These are phyloP conservation scores for Saccharomyces jurei DNA, from an alignment of 805 yeast genomes.

Conservation along the genomic window DNA sequence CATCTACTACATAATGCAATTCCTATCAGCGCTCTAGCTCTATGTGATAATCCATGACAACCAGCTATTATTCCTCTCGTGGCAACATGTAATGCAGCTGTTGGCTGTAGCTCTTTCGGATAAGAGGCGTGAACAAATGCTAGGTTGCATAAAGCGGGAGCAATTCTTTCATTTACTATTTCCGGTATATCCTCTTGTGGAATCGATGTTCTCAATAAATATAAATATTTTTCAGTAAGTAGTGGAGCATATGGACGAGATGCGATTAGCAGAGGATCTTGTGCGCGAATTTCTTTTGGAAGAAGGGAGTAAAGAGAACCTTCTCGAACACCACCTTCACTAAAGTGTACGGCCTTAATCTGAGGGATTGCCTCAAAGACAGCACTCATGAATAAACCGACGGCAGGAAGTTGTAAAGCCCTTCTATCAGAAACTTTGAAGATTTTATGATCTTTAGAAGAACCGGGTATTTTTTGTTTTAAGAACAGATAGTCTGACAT, in stretches of 20 bases:
- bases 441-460: slow-evolving; percentile 32
- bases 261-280: slow-evolving; percentile 64
- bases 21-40: slow-evolving; percentile 62
- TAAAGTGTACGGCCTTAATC: slow-evolving; percentile 55
- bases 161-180: slow-evolving; percentile 50
- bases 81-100: slow-evolving; percentile 65
- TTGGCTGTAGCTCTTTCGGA: slow-evolving; percentile 68
- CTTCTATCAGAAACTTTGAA: slow-evolving; percentile 62
- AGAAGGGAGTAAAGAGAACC: slow-evolving; percentile 61
- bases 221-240: slow-evolving; percentile 48
- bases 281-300: slow-evolving; percentile 47
- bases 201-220: slow-evolving; percentile 46
- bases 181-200: slow-evolving; percentile 51
- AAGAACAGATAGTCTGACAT: slow-evolving; percentile 45
- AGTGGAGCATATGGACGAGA: slow-evolving; percentile 67
- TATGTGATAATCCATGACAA: slow-evolving; percentile 66
- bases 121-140: slow-evolving; percentile 73
- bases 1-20: slow-evolving; percentile 70
- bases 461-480: slow-evolving; percentile 40
- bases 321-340: slow-evolving; percentile 74
- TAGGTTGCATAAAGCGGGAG: slow-evolving; percentile 64
- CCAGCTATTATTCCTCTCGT: slow-evolving; percentile 71
- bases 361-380: slow-evolving; percentile 54
- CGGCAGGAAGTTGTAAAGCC: slow-evolving; percentile 61
- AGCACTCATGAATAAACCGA: slow-evolving; percentile 53